Base-by-base conservation (phyloP, 139 green algal genomes). In the Chlamydomonas incerta region DNA sequence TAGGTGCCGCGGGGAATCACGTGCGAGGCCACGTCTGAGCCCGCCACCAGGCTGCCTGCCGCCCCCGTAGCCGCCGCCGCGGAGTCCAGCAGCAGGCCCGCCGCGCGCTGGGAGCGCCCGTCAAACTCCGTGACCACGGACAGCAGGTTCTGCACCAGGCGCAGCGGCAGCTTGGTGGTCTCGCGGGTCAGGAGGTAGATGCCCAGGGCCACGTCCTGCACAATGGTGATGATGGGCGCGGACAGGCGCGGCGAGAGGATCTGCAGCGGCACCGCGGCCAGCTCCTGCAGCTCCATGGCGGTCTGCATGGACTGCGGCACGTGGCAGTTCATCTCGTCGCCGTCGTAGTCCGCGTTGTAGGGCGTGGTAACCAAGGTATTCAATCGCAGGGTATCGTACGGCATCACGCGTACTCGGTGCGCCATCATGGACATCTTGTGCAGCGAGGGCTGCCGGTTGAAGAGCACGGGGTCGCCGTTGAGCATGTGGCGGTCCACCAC, bases 371-470 rank as follows among this genome's bases (percentile, higher is more conserved):
- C 98, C 41, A 62, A 74, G 76, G 15, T 92, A 95, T 90, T 90
- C n/a, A 90, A 80, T 29, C 88, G 74, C 89, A 96, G 95, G 18
- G 96, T 98, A 65, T 93, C 97, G 91, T 97, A 98, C 24, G 96
- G 96, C 92, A 99, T 93, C 89, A 99, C 97, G 69, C 88, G 88
- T 47, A 95, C 87, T 17, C 88, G 63, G 79, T 95, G 92, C 0
- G 94, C 94, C 98, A 99, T 99, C 96, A 99, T 99, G 67, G 96
- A 99, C 98, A 99, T 99, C 92, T 99, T 99, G 94, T 99, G 98
- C 87, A 99, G 94, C 28, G 94, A 98, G 72, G 98, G 98, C 93
- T 99, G 98, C n/a, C 98, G 96, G 92, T 99, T 99, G 93, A 99
- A 99, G 21, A 99, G 95, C 80, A 99, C 97, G 46, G 98, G 87